Percentiles rank a stretch among this genome's conserved stretches.
These are phyloP conservation scores for Diaporthe humulicola DNA, from an alignment of 2,329 filamentous ascomycete species.

Conservation along the genomic window DNA sequence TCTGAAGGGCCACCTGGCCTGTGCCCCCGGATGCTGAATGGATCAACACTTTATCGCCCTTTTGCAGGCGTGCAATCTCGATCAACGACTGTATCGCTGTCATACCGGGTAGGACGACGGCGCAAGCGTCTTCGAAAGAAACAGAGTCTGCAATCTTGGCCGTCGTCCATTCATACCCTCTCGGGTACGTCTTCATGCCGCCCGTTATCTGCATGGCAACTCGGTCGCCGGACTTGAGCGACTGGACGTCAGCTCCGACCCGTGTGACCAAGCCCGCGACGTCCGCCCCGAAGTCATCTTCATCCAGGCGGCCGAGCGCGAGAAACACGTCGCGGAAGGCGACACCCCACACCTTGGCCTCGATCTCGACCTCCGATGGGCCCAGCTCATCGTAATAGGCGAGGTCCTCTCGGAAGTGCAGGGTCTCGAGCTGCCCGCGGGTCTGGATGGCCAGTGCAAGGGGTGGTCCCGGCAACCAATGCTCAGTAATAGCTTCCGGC, in stretches of 20 bases:
- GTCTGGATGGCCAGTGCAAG: not conserved
- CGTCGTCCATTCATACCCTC: slow-evolving; percentile 36
- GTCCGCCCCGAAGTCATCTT: slow-evolving; percentile 49
- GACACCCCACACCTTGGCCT: slow-evolving; percentile 48
- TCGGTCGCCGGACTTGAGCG: slow-evolving; percentile 15
- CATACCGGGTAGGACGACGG: not conserved
- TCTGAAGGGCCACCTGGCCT: slow-evolving; percentile 56
- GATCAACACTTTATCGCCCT: slow-evolving; percentile 53
- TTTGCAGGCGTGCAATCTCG: slow-evolving; percentile 45
- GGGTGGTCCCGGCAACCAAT: not conserved
- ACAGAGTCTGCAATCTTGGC: slow-evolving; percentile 16
- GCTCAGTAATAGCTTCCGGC: not conserved
- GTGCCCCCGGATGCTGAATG: slow-evolving; percentile 57
- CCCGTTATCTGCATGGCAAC: slow-evolving; percentile 10
- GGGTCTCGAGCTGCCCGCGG: slow-evolving; percentile 41
- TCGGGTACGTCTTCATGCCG: not conserved
- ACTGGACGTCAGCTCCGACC: slow-evolving; percentile 49
- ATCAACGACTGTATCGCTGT: slow-evolving; percentile 56
- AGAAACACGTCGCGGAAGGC: slow-evolving; percentile 53
- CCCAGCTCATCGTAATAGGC: slow-evolving; percentile 49
- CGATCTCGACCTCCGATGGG: slow-evolving; percentile 48
- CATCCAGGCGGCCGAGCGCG: slow-evolving; percentile 49
- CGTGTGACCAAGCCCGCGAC: slow-evolving; percentile 48
- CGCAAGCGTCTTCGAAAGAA: slow-evolving; percentile 21
- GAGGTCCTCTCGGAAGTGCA: slow-evolving; percentile 40